Evolutionary conservation across 2,329 filamentous ascomycete genomes (phyloP).

Genomic region (Colletotrichum cuscutae): DNA sequence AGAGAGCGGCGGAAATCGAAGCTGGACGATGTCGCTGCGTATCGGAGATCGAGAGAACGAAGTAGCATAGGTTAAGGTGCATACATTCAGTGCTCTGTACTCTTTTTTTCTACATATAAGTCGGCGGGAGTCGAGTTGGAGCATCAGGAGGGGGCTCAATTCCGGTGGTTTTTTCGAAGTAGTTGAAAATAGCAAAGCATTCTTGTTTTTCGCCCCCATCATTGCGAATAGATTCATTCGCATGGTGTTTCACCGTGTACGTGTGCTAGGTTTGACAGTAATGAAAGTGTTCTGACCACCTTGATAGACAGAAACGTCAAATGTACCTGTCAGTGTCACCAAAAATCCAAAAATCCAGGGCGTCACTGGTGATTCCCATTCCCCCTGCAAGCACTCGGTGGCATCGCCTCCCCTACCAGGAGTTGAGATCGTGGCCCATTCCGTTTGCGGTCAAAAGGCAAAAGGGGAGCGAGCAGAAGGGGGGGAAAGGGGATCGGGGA

Average conservation of each 20-base stretch:
- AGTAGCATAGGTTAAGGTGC: constrained; percentile 29
- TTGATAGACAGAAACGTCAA: not conserved
- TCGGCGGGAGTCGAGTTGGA: not conserved
- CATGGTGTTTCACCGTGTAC: too few species aligned
- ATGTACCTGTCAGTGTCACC: not conserved
- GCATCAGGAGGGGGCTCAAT: not conserved
- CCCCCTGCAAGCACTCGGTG: not conserved
- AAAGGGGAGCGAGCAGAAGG: not conserved
- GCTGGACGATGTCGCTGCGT: not conserved
- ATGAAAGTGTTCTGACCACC: not conserved
- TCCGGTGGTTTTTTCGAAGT: constrained; percentile 1
- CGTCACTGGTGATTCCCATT: not conserved
- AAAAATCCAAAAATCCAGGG: not conserved
- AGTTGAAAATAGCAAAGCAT: constrained; percentile 18
- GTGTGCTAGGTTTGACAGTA: not conserved
- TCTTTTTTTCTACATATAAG: constrained; percentile 1
- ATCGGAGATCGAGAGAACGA: constrained; percentile 4
- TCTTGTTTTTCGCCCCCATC: not conserved
- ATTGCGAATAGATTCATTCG: not conserved
- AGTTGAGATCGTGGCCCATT: constrained; percentile 12
- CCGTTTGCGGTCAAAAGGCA: constrained; percentile 2
- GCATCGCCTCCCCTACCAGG: not conserved
- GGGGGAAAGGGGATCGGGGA: constrained; percentile 6
- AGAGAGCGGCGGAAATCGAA: constrained; percentile 31
- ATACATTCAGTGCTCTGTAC: constrained; percentile 5